Evolutionary conservation across 495 filamentous ascomycete genomes (phyloP).

Genomic region (Jackrogersella minutella): DNA sequence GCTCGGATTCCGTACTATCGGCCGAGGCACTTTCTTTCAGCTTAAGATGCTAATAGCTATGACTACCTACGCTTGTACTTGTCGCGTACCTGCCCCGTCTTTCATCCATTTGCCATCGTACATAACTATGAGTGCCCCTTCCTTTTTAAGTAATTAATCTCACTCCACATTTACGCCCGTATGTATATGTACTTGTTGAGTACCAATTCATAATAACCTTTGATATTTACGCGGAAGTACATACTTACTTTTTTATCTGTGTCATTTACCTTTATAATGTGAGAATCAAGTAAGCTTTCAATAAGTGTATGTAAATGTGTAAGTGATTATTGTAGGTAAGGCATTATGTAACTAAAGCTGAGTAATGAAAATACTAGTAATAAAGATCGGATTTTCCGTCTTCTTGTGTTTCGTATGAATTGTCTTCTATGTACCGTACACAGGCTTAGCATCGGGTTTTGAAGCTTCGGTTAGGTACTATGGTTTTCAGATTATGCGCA

Average conservation of each 20-base stretch:
- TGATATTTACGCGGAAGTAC: background rate
- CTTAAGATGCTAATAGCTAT: background rate
- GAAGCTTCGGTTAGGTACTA: conserved; percentile 28
- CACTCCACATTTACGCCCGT: conserved; percentile 33
- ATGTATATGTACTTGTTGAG: conserved; percentile 15
- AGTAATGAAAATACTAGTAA: conserved; percentile 26
- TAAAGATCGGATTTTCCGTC: conserved; percentile 25
- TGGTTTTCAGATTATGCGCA: conserved; percentile 13
- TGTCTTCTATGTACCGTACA: background rate
- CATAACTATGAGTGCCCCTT: conserved; percentile 23
- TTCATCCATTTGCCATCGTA: conserved; percentile 25
- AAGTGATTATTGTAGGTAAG: background rate
- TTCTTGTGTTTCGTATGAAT: conserved; percentile 16
- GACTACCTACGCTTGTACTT: background rate
- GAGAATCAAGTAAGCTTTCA: background rate
- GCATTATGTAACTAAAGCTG: conserved; percentile 2
- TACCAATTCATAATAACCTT: conserved; percentile 6
- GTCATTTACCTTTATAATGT: too few species aligned
- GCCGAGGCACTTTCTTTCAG: conserved; percentile 26
- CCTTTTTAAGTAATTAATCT: conserved; percentile 30
- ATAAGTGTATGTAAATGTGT: conserved; percentile 1
- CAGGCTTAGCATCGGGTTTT: conserved; percentile 23
- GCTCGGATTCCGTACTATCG: conserved; percentile 35
- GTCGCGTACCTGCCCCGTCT: background rate
- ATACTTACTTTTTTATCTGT: background rate